Conservation (phyloP, 768 basidiomycete species). For the Phlebiopsis gigantea region DNA sequence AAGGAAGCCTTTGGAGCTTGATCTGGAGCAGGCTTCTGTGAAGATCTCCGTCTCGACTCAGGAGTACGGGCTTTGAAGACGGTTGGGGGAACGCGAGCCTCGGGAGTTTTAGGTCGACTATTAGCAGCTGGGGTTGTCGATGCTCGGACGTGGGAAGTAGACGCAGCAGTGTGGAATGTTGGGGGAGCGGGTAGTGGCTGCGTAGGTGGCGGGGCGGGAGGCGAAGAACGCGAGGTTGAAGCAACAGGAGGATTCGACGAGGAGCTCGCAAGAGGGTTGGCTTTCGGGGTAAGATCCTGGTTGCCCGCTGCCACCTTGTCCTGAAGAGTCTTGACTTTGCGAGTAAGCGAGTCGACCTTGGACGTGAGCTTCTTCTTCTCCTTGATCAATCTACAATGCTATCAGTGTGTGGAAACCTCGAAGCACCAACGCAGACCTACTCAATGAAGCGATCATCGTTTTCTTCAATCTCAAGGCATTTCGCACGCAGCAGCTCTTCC, state of each 20-base stretch:
- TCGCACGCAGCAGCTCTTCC: conserved; percentile 64
- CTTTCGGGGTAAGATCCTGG: conserved; percentile 17
- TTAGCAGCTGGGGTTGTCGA: conserved; percentile 17
- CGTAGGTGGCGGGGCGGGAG: conserved; percentile 16
- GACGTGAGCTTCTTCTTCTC: conserved; percentile 70
- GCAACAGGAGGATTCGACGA: conserved; percentile 7
- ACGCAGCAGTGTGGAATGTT: conserved; percentile 26
- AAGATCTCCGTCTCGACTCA: conserved; percentile 25
- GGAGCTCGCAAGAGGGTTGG: conserved; percentile 9
- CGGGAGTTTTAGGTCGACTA: conserved; percentile 26
- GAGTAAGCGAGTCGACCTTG: conserved; percentile 66
- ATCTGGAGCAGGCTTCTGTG: not conserved
- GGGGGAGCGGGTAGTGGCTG: conserved; percentile 15
- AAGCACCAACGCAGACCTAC: conserved; percentile 54
- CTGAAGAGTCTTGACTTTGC: conserved; percentile 71
- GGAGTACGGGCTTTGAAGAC: conserved; percentile 54
- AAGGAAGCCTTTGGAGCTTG: not conserved
- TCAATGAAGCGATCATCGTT: conserved; percentile 79
- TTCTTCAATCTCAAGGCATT: conserved; percentile 76
- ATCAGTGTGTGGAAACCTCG: not conserved
- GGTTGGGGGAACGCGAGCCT: conserved; percentile 28
- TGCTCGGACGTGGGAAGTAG: conserved; percentile 48
- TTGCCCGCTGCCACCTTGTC: conserved; percentile 49
- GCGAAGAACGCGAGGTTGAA: conserved; percentile 11
- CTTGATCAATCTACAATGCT: conserved; percentile 55